Evolutionary conservation across 306 rosid species (phyloP).

Genomic region (Hippophae tibetana): DNA sequence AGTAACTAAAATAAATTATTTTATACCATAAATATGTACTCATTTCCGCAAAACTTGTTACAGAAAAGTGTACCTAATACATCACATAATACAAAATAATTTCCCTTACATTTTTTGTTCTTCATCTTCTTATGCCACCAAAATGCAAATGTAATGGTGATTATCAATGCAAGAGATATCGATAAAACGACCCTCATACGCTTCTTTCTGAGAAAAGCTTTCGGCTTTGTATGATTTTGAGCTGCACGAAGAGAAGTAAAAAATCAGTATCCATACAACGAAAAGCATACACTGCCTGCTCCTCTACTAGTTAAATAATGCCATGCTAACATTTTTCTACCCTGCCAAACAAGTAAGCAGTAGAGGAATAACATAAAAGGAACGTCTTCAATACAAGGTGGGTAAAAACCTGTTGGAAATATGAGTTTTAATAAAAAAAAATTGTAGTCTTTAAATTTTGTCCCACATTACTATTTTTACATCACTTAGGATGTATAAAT

Average conservation of each 20-base stretch:
- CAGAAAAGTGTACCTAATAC: too few relatives aligned
- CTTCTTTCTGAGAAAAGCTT: slow-evolving; percentile 2
- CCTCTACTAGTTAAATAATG: not conserved
- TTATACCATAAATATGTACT: not conserved
- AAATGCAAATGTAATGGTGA: slow-evolving; percentile 1
- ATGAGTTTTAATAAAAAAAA: too few relatives aligned
- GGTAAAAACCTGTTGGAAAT: too few relatives aligned
- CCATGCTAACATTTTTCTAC: not conserved
- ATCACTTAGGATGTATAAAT: too few relatives aligned
- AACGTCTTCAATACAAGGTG: too few relatives aligned
- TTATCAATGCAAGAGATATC: not conserved
- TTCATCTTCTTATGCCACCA: slow-evolving; percentile 4
- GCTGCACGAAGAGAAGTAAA: slow-evolving; percentile 5
- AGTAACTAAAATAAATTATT: not conserved
- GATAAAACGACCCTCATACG: not conserved
- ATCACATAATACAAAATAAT: too few relatives aligned
- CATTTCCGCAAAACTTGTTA: not conserved
- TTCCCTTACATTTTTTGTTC: slow-evolving; percentile 10
- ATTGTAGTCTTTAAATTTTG: too few relatives aligned
- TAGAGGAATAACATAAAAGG: too few relatives aligned
- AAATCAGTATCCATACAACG: not conserved
- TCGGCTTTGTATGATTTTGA: not conserved
- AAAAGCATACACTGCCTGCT: not conserved
- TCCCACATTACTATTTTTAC: too few relatives aligned
- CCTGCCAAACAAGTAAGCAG: too few relatives aligned